Base-by-base conservation (phyloP, 108 stramenopile genomes). In the Fragilaria crotonensis region DNA sequence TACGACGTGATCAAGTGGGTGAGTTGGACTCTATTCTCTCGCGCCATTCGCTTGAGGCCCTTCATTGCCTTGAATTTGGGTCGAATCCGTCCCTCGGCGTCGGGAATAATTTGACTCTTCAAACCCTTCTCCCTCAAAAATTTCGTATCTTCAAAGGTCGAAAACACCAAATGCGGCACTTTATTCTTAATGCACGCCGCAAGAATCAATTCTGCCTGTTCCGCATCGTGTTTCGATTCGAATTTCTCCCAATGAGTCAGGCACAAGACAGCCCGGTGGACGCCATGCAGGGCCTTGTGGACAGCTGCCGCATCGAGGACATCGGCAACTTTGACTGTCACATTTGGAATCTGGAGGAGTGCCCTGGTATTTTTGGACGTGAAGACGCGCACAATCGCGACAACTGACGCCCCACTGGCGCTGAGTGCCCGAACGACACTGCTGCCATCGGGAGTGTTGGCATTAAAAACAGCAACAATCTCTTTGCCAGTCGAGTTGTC, bases 1-100 rank as follows among this genome's bases (percentile, higher is more conserved):
- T 68, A 79, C 5, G 72, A 73, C 0, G 78, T 79, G 58, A 79
- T 71, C 73, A 79, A 71, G 63, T 79, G 73, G 22, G 73, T 64
- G 30, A 79, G 51, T 50, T 62, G 59, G 19, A 79, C 66, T n/a
- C 62, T 62, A 33, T 36, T 26, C 25, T 71, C 54, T 49, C 73
- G 69, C 0, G 72, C 78, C 25, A 36, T 25, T 4, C 55, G 19
- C 7, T 71, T 62, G 33, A 74, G 62, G 25, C 0, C 2, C 0
- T 57, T 57, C 78, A 70, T 79, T 1, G 67, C 70, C 26, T 68
- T 60, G 67, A 79, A 79, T 17, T 58, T 65, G 5, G 78, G 78
- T 66, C 54, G 73, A 59, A 79, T 75, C 19, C 59, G 61, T 17
- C 78, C 78, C 33, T 79, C 73, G 0, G 20, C 32, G 0, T 68